Evolutionary conservation across 352 stramenopile species (phyloP), one percentile per base, ranked within the genome.

Genomic region (Globisporangium okanoganense): DNA sequence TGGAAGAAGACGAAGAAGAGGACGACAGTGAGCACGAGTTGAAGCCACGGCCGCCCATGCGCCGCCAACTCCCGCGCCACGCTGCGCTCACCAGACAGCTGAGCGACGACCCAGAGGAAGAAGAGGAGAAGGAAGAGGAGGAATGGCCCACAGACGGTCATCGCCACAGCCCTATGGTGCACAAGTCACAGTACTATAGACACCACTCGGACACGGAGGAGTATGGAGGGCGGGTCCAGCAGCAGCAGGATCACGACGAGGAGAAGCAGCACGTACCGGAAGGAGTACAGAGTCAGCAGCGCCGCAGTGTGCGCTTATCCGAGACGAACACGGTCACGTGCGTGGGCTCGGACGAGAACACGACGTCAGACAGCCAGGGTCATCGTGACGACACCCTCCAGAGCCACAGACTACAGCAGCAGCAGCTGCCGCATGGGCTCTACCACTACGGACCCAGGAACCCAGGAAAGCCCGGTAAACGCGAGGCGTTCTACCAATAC

Each of bases 261-360:
- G 24, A 29, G 27, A 44, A 36, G 29, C 27, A 14, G n/a, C 29
- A 14, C 6, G 41, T 16, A 24, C 31, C 35, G 25, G 16, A 36
- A 18, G 53, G 20, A 49, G 18, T 20, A 45, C 8, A 55, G 27
- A 41, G 27, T 22, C 40, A 51, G 54, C 43, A 38, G 36, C 33
- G 27, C 22, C 55, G 29, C 54, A 68, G 13, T 22, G 35, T 60
- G 16, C 53, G 49, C 18, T 58, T 62, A 14, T 66, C 61, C 6
- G 54, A 68, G 16, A 49, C 52, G 1, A 64, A 75, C 20, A 61
- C 58, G 2, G 20, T 70, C 10, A 64, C 69, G 16, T 67, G 64
- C 55, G 62, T 54, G 1, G 66, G 68, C 13, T 66, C 60, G 51
- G 69, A 73, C 13, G 69, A 65, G 10, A 76, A 67, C 49, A 59